These are phyloP conservation scores for Margaritispora aquatica DNA, from an alignment of 495 filamentous ascomycete genomes.

Conservation along the genomic window DNA sequence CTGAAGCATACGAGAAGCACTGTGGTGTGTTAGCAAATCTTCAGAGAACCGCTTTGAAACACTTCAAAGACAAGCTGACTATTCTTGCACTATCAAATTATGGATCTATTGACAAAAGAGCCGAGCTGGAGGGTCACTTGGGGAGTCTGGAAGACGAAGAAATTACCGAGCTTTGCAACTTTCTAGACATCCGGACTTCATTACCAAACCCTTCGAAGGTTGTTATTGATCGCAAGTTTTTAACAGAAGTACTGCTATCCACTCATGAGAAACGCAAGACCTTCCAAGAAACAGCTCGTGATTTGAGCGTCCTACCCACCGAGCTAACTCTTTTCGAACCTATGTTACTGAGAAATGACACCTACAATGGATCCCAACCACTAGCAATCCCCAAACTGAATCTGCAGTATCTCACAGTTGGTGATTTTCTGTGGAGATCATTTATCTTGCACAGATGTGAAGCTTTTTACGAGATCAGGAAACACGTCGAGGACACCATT, in stretches of 20 bases:
- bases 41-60: slow-evolving; percentile 73
- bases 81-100: slow-evolving; percentile 91
- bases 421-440: slow-evolving; percentile 92
- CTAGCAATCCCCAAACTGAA: slow-evolving; percentile 93
- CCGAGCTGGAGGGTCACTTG: slow-evolving; percentile 74
- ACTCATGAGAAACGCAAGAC: slow-evolving; percentile 70
- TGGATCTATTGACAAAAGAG: slow-evolving; percentile 72
- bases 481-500: slow-evolving; percentile 77
- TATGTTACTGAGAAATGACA: slow-evolving; percentile 76
- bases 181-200: slow-evolving; percentile 68
- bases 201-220: slow-evolving; percentile 71
- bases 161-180: slow-evolving; percentile 56
- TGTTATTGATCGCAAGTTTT: slow-evolving; percentile 56
- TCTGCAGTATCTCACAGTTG: slow-evolving; percentile 89
- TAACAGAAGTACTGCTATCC: slow-evolving; percentile 71
- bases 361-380: slow-evolving; percentile 82
- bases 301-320: slow-evolving; percentile 72
- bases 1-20: slow-evolving; percentile 74
- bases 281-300: slow-evolving; percentile 72
- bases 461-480: slow-evolving; percentile 89
- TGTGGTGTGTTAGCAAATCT: slow-evolving; percentile 69
- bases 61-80: slow-evolving; percentile 85
- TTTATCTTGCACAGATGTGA: slow-evolving; percentile 86
- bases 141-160: slow-evolving; percentile 66
- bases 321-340: slow-evolving; percentile 81